A percentile compares a stretch with the other conserved stretches of the same genome.
Conservation (phyloP, 192 early-diverging fungal genomes). For the Rhizoclosmatium sp. region DNA sequence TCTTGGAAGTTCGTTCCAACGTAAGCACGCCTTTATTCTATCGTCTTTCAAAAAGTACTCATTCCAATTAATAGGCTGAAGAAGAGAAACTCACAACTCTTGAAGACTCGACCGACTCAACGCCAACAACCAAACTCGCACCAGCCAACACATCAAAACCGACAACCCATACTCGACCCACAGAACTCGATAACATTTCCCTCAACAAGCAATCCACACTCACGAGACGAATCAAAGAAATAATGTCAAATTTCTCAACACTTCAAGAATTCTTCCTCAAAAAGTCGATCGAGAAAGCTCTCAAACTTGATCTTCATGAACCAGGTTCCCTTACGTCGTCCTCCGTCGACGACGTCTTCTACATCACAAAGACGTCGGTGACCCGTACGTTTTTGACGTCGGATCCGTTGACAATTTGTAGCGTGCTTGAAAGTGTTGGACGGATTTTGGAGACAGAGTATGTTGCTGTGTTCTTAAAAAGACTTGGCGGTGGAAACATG, state of each 20-base stretch:
- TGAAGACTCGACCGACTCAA: conserved; percentile 27
- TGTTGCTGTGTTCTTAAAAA: conserved; percentile 68
- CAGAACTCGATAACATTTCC: conserved; percentile 54
- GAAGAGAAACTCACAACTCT: conserved; percentile 43
- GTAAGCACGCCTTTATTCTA: conserved; percentile 28
- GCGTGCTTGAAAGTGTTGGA: conserved; percentile 73
- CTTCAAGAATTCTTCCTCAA: conserved; percentile 82
- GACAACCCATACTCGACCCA: conserved; percentile 29
- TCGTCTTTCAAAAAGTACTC: background rate
- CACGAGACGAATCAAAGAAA: conserved; percentile 61
- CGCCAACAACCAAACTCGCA: background rate
- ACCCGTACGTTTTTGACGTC: conserved; percentile 77
- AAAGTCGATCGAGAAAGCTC: conserved; percentile 78
- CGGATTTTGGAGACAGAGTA: conserved; percentile 75
- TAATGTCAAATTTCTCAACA: conserved; percentile 73
- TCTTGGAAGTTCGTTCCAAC: conserved; percentile 80
- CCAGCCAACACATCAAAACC: background rate
- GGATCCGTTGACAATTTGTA: conserved; percentile 71
- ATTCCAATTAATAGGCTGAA: conserved; percentile 42
- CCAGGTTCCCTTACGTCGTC: conserved; percentile 45
- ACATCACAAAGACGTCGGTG: conserved; percentile 80
- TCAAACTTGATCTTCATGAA: conserved; percentile 65
- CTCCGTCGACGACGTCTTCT: conserved; percentile 95
- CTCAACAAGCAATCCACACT: conserved; percentile 66
- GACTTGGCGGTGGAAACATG: conserved; percentile 60